These are phyloP conservation scores for Nothophytophthora sp. DNA, from an alignment of 352 stramenopile species.

Conservation along the genomic window DNA sequence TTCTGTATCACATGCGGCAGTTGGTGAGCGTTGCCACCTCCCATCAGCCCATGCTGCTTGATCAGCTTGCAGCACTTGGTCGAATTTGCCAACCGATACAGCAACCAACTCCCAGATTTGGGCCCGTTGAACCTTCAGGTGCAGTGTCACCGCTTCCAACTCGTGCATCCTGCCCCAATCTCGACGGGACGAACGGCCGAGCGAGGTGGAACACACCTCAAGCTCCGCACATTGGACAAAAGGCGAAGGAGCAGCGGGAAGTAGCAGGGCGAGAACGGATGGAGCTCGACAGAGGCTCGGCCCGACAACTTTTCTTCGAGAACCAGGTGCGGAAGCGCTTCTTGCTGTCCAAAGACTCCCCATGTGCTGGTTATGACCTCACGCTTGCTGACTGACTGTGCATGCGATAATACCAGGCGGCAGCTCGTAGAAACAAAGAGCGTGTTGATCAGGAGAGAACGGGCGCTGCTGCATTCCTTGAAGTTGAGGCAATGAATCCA, in stretches of 20 bases:
- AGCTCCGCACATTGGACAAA: too few species aligned
- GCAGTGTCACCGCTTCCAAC: conserved; percentile 1
- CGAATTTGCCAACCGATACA: background rate
- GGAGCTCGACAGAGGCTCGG: conserved; percentile 5
- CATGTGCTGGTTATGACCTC: too few species aligned
- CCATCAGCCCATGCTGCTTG: conserved; percentile 26
- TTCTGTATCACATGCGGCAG: conserved; percentile 33
- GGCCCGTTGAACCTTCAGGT: background rate
- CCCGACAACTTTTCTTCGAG: conserved; percentile 61
- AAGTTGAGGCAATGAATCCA: background rate
- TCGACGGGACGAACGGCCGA: background rate
- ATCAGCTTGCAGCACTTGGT: conserved; percentile 17
- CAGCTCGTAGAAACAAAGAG: conserved; percentile 55
- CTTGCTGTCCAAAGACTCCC: too few species aligned
- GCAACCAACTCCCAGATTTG: too few species aligned
- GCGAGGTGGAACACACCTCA: background rate
- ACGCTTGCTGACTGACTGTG: background rate
- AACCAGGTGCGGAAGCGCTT: conserved; percentile 44
- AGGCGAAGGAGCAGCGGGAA: too few species aligned
- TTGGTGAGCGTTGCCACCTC: conserved; percentile 31
- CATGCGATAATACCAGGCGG: conserved; percentile 47
- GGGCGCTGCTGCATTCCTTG: conserved; percentile 24
- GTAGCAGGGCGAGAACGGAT: too few species aligned
- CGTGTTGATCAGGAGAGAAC: conserved; percentile 46
- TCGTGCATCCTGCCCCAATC: background rate